Percentiles rank a stretch among this genome's conserved stretches.
phyloP scores from a whole-genome alignment of 1,284 basidiomycete species.

The Coniferiporia weirii region DNA sequence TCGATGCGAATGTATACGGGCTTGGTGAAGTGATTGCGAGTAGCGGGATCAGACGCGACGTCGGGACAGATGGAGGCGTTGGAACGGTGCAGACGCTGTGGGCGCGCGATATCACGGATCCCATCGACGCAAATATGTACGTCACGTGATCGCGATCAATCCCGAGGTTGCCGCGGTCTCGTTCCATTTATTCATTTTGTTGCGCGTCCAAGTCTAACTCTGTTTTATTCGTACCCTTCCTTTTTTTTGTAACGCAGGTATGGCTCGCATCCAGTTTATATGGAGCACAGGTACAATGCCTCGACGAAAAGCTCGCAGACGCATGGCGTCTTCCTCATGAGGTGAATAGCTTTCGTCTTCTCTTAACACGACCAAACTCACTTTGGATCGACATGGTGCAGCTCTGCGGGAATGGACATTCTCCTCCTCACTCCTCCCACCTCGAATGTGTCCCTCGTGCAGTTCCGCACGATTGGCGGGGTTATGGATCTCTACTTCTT shows the following conservation, averaged over 20 bases:
- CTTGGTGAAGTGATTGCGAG: slow-evolving; percentile 69
- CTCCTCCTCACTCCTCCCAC: slow-evolving; percentile 50
- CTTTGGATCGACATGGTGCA: slow-evolving; percentile 12
- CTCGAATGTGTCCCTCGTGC: slow-evolving; percentile 49
- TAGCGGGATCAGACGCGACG: slow-evolving; percentile 61
- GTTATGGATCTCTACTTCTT: slow-evolving; percentile 69
- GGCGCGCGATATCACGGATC: slow-evolving; percentile 58
- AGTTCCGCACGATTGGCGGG: slow-evolving; percentile 64
- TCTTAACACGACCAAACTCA: neutral
- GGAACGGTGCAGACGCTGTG: slow-evolving; percentile 70
- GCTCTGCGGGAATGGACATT: slow-evolving; percentile 59
- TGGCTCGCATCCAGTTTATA: slow-evolving; percentile 64
- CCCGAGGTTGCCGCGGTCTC: no score
- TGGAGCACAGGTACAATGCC: slow-evolving; percentile 57
- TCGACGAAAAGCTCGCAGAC: slow-evolving; percentile 46
- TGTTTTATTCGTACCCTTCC: neutral
- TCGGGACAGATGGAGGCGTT: slow-evolving; percentile 43
- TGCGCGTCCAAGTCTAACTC: no score
- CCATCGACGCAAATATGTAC: slow-evolving; percentile 57
- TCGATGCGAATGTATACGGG: slow-evolving; percentile 72
- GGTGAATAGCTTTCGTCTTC: slow-evolving; percentile 29
- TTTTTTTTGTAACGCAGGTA: slow-evolving; percentile 38
- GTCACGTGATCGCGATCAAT: slow-evolving; percentile 24
- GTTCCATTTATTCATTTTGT: slow-evolving; percentile 7
- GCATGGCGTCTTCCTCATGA: slow-evolving; percentile 68